Evolutionary conservation across 495 filamentous ascomycete species (phyloP).

Genomic region (Aspergillus sclerotioniger): DNA sequence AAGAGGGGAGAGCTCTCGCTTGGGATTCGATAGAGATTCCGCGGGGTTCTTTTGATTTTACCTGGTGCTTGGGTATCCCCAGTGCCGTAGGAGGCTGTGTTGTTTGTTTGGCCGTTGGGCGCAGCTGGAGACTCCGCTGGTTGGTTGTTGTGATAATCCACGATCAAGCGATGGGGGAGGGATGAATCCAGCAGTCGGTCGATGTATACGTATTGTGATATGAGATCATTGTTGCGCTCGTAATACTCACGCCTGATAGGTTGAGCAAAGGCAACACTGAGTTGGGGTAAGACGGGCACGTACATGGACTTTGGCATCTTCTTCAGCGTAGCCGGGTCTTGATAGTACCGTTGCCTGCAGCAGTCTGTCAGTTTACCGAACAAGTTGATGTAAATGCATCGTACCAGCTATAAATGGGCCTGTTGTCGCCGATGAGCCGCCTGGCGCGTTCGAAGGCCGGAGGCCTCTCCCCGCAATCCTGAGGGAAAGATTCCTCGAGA

Average conservation of each 20-base stretch:
- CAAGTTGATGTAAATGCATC: background rate
- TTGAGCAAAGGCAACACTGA: too few species aligned
- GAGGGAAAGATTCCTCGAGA: constrained; percentile 16
- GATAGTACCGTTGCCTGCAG: constrained; percentile 37
- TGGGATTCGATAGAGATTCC: constrained; percentile 73
- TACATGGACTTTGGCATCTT: constrained; percentile 32
- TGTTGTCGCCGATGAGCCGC: constrained; percentile 36
- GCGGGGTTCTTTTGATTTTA: constrained; percentile 76
- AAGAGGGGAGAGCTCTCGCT: constrained; percentile 68
- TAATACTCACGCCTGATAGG: constrained; percentile 71
- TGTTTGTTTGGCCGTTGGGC: constrained; percentile 5
- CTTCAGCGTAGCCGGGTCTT: constrained; percentile 27
- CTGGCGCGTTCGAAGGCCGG: constrained; percentile 16
- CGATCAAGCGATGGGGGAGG: constrained; percentile 77
- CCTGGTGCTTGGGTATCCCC: constrained; percentile 8
- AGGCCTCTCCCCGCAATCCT: constrained; percentile 16
- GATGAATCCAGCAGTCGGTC: constrained; percentile 89
- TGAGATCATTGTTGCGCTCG: constrained; percentile 74
- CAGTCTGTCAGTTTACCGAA: background rate
- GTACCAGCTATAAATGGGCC: constrained; percentile 39
- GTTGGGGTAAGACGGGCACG: too few species aligned
- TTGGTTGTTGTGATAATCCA: constrained; percentile 63
- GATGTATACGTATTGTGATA: constrained; percentile 88
- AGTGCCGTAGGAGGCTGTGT: constrained; percentile 14
- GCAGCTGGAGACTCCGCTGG: constrained; percentile 16